These are phyloP conservation scores for Cotoneaster glaucophyllus DNA, from an alignment of 306 rosid species.

Conservation along the genomic window DNA sequence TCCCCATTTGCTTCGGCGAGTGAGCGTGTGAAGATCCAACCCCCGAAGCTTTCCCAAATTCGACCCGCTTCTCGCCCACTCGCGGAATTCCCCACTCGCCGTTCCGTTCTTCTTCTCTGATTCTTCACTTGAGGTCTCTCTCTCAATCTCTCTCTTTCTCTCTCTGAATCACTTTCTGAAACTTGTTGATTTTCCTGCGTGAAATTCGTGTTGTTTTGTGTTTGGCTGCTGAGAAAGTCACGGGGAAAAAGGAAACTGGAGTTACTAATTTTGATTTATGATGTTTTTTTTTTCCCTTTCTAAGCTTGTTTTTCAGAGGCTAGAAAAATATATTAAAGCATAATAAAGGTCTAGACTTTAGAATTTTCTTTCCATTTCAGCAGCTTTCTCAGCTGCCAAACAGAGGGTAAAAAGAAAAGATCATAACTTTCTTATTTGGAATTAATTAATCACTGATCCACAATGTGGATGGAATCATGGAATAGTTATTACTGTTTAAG, in stretches of 20 bases:
- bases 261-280: not conserved
- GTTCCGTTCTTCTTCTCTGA: conserved; percentile 15
- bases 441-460: not conserved
- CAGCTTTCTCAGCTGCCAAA: not conserved
- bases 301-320: not conserved
- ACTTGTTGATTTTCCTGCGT: not conserved
- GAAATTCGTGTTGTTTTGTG: not conserved
- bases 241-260: not conserved
- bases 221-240: conserved; percentile 5
- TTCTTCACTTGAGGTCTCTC: conserved; percentile 26
- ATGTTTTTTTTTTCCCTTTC: not conserved
- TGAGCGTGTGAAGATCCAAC: not conserved
- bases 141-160: not conserved
- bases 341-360: not conserved
- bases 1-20: too few species aligned
- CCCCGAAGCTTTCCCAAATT: conserved; percentile 15
- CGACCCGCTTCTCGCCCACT: conserved; percentile 23
- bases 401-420: not conserved
- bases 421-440: not conserved
- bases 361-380: not conserved
- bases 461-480: not conserved
- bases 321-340: not conserved
- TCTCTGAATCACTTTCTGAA: not conserved
- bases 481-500: not conserved
- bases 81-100: conserved; percentile 36